A percentile compares a stretch with the other conserved stretches of the same genome.
Evolutionary conservation across 2,329 filamentous ascomycete species (phyloP).

Genomic region (Arthrinium phaeospermum): DNA sequence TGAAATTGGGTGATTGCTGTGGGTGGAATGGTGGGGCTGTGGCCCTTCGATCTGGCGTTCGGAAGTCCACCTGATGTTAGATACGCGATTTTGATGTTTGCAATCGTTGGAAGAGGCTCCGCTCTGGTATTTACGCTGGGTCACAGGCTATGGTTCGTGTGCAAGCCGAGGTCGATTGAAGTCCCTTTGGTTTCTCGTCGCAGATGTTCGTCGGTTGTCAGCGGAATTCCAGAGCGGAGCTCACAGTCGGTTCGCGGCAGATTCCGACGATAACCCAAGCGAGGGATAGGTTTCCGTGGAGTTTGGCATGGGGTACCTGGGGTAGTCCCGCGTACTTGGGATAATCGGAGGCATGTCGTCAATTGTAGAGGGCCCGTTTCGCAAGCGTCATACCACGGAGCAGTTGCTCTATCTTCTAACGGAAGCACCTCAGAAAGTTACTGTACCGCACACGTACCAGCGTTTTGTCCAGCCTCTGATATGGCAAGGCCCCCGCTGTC

Average conservation of each 20-base stretch:
- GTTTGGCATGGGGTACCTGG: neutral
- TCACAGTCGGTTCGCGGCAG: neutral
- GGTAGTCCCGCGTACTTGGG: neutral
- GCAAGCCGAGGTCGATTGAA: neutral
- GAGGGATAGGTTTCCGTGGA: neutral
- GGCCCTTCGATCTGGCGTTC: neutral
- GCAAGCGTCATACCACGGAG: neutral
- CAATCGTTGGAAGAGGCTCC: neutral
- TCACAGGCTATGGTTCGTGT: neutral
- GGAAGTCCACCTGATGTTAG: neutral
- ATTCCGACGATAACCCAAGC: neutral
- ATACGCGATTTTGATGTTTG: neutral
- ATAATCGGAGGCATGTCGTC: neutral
- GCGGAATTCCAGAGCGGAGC: slow-evolving; percentile 2
- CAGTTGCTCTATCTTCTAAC: neutral
- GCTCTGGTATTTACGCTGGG: neutral
- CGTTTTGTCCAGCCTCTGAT: neutral
- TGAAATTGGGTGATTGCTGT: neutral
- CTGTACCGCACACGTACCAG: neutral
- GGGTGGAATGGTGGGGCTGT: neutral
- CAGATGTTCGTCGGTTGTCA: slow-evolving; percentile 1
- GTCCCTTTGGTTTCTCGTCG: neutral
- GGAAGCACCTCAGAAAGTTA: neutral
- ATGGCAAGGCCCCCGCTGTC: neutral
- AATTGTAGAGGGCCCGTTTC: neutral